Conservation (phyloP, 768 basidiomycete genomes). For the Amanita rimosa region DNA sequence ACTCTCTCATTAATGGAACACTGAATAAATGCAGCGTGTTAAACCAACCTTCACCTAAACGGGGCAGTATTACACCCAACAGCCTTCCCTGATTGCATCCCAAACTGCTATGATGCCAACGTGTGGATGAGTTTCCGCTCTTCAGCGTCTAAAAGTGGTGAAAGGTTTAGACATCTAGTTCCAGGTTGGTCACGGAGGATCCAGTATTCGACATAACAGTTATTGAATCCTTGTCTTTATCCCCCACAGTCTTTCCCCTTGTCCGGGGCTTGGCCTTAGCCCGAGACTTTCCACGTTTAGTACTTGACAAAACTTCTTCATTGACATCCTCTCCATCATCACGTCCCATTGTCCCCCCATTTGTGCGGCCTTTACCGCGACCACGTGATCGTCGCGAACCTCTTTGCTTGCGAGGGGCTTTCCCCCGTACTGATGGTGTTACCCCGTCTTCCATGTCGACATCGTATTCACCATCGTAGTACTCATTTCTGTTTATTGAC, state of each 20-base stretch:
- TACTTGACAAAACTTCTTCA: not conserved
- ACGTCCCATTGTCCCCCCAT: conserved; percentile 1
- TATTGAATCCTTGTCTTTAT: conserved; percentile 5
- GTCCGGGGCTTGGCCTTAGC: not conserved
- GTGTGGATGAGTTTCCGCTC: not conserved
- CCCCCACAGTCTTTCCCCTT: not conserved
- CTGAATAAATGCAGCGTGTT: too few relatives aligned
- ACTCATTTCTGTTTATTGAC: conserved; percentile 51
- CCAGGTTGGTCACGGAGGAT: not conserved
- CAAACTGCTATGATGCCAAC: not conserved
- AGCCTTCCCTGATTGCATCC: too few relatives aligned
- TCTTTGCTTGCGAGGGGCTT: conserved; percentile 13
- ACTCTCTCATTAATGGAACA: too few relatives aligned
- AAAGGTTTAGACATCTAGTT: conserved; percentile 1
- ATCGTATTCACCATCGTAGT: conserved; percentile 64
- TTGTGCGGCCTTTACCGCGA: conserved; percentile 14
- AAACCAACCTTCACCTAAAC: too few relatives aligned
- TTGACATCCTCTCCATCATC: conserved; percentile 13
- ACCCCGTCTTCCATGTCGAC: conserved; percentile 36
- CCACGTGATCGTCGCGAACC: conserved; percentile 17
- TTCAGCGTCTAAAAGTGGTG: not conserved
- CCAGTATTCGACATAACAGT: not conserved
- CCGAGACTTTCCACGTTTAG: conserved; percentile 1
- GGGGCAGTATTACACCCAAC: too few relatives aligned
- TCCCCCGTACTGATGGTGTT: conserved; percentile 9